These are phyloP conservation scores for Solanum pinnatisectum DNA, from an alignment of 257 asterid genomes.

Conservation along the genomic window DNA sequence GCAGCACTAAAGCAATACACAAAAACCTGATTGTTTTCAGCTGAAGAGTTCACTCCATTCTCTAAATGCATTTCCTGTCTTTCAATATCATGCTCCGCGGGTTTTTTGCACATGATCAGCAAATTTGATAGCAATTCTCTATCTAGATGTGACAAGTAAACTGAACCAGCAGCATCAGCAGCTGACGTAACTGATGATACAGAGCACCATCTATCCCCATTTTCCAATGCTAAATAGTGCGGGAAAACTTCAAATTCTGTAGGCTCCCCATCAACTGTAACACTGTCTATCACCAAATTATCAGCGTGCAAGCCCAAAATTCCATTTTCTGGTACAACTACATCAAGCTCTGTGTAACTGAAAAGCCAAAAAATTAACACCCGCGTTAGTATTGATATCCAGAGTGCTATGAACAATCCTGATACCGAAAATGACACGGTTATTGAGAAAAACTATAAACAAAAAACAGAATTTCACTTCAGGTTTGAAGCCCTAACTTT, in stretches of 20 bases:
- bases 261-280: conserved; percentile 87
- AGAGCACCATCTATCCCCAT: conserved; percentile 91
- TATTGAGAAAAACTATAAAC: not conserved
- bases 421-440: not conserved
- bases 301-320: conserved; percentile 96
- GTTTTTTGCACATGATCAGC: conserved; percentile 85
- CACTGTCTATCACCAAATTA: conserved; percentile 86
- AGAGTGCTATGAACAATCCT: not conserved
- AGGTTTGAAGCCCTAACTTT: not conserved
- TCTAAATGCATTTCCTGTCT: conserved; percentile 31
- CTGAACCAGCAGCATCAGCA: conserved; percentile 97
- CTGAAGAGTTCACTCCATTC: conserved; percentile 27
- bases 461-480: not conserved
- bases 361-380: conserved; percentile 1
- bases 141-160: conserved; percentile 80
- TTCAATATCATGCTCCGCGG: conserved; percentile 31
- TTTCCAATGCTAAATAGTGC: conserved; percentile 75
- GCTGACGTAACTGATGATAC: conserved; percentile 91
- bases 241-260: conserved; percentile 91
- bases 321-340: conserved; percentile 84
- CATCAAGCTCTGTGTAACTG: conserved; percentile 92
- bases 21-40: conserved; percentile 8
- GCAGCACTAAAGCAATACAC: not conserved
- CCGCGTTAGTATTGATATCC: not conserved
- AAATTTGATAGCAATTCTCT: conserved; percentile 83